Evolutionary conservation across 2,329 filamentous ascomycete species (phyloP).

Genomic region (Pyrenochaeta sp.): DNA sequence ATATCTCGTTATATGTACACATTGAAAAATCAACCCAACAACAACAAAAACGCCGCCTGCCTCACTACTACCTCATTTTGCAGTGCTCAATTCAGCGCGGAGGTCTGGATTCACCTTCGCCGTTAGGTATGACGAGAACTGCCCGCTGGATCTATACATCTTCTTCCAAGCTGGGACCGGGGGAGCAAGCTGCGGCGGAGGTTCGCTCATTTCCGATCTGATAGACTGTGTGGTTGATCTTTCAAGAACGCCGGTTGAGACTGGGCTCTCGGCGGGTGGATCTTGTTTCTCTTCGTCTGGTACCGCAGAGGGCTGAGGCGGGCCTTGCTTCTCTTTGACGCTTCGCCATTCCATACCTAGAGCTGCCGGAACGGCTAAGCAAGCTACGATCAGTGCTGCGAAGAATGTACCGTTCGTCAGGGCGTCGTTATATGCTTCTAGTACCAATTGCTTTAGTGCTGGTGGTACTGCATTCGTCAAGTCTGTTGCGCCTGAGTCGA

Average conservation of each 20-base stretch:
- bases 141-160: conserved; percentile 29
- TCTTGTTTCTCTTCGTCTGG: conserved; percentile 23
- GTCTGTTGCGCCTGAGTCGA: conserved; percentile 63
- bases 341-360: conserved; percentile 70
- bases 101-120: conserved; percentile 38
- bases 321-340: conserved; percentile 61
- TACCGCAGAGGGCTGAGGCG: not conserved
- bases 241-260: conserved; percentile 4
- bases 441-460: conserved; percentile 18
- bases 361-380: conserved; percentile 63
- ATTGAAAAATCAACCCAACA: not conserved
- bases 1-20: not conserved
- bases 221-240: conserved; percentile 1
- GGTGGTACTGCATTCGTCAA: conserved; percentile 54
- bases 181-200: conserved; percentile 3
- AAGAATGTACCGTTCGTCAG: conserved; percentile 59
- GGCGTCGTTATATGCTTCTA: conserved; percentile 41
- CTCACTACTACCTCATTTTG: not conserved
- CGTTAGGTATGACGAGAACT: conserved; percentile 35
- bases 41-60: not conserved
- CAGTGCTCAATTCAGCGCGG: conserved; percentile 16
- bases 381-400: conserved; percentile 65
- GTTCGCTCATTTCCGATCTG: not conserved
- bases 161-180: conserved; percentile 27
- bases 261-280: not conserved